Conservation (phyloP, 768 basidiomycete genomes). For the Austroboletus eburneus region DNA sequence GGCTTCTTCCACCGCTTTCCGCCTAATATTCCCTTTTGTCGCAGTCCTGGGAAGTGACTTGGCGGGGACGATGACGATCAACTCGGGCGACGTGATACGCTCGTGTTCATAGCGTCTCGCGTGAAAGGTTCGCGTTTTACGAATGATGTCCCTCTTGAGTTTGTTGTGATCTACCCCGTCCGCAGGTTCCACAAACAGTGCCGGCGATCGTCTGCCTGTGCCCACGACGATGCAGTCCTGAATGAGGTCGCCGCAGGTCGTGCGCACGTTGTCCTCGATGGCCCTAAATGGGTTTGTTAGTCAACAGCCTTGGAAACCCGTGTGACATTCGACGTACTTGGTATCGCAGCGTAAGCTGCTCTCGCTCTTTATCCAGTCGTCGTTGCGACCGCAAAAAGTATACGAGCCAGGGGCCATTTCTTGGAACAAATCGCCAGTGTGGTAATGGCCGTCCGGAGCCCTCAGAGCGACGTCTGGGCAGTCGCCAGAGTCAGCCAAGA, state of each 20-base stretch:
- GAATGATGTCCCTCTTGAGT: slow-evolving; percentile 68
- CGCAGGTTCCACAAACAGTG: slow-evolving; percentile 68
- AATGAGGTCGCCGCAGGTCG: slow-evolving; percentile 61
- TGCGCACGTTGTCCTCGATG: slow-evolving; percentile 73
- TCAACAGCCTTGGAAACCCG: not conserved
- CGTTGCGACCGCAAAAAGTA: slow-evolving; percentile 66
- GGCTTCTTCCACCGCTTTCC: slow-evolving; percentile 68
- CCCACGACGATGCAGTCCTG: slow-evolving; percentile 76
- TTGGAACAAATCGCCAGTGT: slow-evolving; percentile 79
- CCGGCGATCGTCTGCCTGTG: slow-evolving; percentile 69
- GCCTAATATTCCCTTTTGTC: slow-evolving; percentile 79
- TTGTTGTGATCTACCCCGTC: slow-evolving; percentile 49
- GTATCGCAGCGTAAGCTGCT: slow-evolving; percentile 78
- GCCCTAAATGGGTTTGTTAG: slow-evolving; percentile 37
- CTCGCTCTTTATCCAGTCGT: slow-evolving; percentile 85
- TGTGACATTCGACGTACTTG: slow-evolving; percentile 37
- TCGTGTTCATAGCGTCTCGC: slow-evolving; percentile 74
- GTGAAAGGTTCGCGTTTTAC: slow-evolving; percentile 71
- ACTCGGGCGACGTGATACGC: slow-evolving; percentile 58
- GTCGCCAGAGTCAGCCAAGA: slow-evolving; percentile 62
- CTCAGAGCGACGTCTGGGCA: slow-evolving; percentile 62
- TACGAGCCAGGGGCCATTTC: slow-evolving; percentile 56
- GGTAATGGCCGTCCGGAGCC: slow-evolving; percentile 63
- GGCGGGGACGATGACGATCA: slow-evolving; percentile 63
- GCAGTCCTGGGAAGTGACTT: slow-evolving; percentile 72